Evolutionary conservation across 2,329 filamentous ascomycete species (phyloP).

Genomic region (Ophiostoma montium): DNA sequence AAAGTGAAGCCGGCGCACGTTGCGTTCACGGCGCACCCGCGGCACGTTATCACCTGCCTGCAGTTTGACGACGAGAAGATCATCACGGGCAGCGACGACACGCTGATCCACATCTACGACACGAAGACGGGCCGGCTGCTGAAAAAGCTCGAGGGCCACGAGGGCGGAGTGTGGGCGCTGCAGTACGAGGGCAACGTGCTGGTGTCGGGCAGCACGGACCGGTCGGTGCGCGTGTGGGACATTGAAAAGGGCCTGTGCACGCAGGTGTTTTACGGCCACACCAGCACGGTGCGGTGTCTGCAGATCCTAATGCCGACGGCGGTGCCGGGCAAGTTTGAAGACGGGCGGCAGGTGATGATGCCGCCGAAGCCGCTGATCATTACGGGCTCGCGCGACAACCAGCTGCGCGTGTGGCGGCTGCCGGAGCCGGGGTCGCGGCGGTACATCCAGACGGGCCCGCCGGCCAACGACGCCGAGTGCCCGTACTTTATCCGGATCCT

Average conservation of each 20-base stretch:
- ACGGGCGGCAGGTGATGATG: slow-evolving; percentile 72
- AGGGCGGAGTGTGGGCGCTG: slow-evolving; percentile 93
- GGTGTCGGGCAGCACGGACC: slow-evolving; percentile 90
- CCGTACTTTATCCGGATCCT: slow-evolving; percentile 88
- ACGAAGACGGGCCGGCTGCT: slow-evolving; percentile 83
- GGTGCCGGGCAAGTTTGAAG: slow-evolving; percentile 48
- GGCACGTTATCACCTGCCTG: slow-evolving; percentile 92
- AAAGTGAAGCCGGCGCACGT: slow-evolving; percentile 77
- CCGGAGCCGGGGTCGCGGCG: slow-evolving; percentile 64
- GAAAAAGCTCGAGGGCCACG: slow-evolving; percentile 77
- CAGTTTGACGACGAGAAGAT: slow-evolving; percentile 99
- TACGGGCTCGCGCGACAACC: slow-evolving; percentile 89
- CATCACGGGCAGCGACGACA: slow-evolving; percentile 92
- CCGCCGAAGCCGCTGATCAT: slow-evolving; percentile 93
- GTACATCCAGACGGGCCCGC: slow-evolving; percentile 66
- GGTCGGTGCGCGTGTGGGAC: slow-evolving; percentile 98
- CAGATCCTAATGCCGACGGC: slow-evolving; percentile 84
- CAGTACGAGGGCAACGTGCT: slow-evolving; percentile 92
- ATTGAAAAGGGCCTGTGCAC: slow-evolving; percentile 86
- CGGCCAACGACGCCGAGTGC: slow-evolving; percentile 64
- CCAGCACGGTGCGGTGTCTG: slow-evolving; percentile 88
- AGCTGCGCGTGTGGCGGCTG: slow-evolving; percentile 85
- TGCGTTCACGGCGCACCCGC: slow-evolving; percentile 89
- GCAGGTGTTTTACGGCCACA: slow-evolving; percentile 94
- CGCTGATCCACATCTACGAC: slow-evolving; percentile 94